A percentile compares a stretch with the other conserved stretches of the same genome.
These are phyloP conservation scores for Ajuga chamaepitys DNA, from an alignment of 257 asterid species.

Conservation along the genomic window DNA sequence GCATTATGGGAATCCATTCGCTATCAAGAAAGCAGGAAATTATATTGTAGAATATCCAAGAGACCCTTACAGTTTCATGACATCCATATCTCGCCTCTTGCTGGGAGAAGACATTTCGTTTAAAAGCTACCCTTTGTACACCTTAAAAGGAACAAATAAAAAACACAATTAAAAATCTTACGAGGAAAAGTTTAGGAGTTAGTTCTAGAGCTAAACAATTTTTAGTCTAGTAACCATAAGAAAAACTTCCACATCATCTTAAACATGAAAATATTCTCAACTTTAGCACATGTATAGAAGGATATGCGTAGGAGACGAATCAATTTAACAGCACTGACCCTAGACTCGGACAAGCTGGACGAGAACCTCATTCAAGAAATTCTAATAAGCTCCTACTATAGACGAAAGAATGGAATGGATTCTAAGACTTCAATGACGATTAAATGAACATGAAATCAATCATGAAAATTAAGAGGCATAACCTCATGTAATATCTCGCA, in stretches of 20 bases:
- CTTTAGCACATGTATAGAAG: background rate
- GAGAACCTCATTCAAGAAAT: background rate
- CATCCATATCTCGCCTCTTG: constrained; percentile 94
- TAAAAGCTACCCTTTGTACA: background rate
- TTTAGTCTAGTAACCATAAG: background rate
- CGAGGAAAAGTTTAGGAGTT: too few species aligned
- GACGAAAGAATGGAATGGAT: background rate
- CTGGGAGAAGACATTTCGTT: constrained; percentile 81
- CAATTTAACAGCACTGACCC: background rate
- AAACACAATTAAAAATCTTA: background rate
- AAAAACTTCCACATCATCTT: background rate
- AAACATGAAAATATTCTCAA: background rate
- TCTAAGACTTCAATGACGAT: background rate
- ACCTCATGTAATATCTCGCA: background rate
- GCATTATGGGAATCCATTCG: background rate
- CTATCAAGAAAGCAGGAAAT: background rate
- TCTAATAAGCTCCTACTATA: background rate
- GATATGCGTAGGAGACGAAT: background rate
- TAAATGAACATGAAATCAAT: too few species aligned
- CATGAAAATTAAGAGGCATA: background rate
- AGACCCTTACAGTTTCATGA: constrained; percentile 77
- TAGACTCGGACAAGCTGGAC: background rate
- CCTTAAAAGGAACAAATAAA: constrained; percentile 13
- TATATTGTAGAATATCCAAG: background rate
- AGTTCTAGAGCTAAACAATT: too few species aligned